A percentile compares a stretch with the other conserved stretches of the same genome.
These are phyloP conservation scores for Thelonectria olida DNA, from an alignment of 2,329 filamentous ascomycete species.

Conservation along the genomic window DNA sequence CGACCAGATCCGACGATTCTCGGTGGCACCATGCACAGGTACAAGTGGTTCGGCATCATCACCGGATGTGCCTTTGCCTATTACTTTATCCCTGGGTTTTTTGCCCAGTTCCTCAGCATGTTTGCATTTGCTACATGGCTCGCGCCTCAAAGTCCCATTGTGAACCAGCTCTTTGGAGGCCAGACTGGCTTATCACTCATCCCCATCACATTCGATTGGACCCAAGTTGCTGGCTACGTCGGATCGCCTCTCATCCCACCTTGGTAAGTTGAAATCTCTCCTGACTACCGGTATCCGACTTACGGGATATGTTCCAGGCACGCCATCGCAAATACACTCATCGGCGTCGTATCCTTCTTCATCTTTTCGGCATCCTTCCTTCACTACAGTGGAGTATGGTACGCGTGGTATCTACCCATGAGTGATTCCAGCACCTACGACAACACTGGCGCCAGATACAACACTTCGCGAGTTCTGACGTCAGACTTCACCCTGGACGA, in stretches of 20 bases:
- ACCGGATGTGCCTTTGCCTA: conserved; percentile 68
- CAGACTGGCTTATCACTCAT: conserved; percentile 73
- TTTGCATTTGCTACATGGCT: conserved; percentile 80
- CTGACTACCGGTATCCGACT: not conserved
- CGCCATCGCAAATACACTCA: conserved; percentile 76
- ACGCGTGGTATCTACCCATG: conserved; percentile 71
- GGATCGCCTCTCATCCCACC: conserved; percentile 75
- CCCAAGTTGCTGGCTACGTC: conserved; percentile 74
- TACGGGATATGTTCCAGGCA: conserved; percentile 53
- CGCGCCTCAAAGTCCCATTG: conserved; percentile 70
- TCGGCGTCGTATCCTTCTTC: conserved; percentile 73
- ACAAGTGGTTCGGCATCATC: conserved; percentile 69
- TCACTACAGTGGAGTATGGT: conserved; percentile 75
- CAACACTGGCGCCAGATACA: conserved; percentile 71
- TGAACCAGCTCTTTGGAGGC: conserved; percentile 80
- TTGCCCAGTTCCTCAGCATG: conserved; percentile 74
- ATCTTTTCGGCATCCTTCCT: conserved; percentile 67
- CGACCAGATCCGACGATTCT: conserved; percentile 59
- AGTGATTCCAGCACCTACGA: conserved; percentile 77
- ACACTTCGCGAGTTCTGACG: conserved; percentile 71
- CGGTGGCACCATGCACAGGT: conserved; percentile 73
- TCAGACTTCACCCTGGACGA: conserved; percentile 69
- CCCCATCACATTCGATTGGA: conserved; percentile 82
- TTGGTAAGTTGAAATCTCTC: conserved; percentile 57
- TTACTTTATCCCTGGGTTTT: conserved; percentile 75